Conservation (phyloP, 495 filamentous ascomycete genomes). For the Neurospora intermedia region DNA sequence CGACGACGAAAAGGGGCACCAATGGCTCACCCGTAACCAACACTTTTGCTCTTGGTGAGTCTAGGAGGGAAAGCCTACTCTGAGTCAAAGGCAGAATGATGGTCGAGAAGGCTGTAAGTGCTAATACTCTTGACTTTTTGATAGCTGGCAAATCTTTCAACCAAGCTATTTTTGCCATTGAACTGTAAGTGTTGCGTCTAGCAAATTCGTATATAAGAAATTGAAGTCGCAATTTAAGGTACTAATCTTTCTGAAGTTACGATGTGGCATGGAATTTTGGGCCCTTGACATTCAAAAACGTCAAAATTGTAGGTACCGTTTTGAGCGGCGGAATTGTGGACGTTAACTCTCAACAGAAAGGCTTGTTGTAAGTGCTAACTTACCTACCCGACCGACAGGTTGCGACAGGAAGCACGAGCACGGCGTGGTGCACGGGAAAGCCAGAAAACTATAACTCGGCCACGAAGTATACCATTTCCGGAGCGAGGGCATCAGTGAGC, state of each 20-base stretch:
- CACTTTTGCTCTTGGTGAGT: conserved; percentile 16
- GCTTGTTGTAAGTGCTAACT: neutral
- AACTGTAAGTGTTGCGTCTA: conserved; percentile 14
- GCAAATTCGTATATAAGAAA: no score
- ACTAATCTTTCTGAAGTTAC: conserved; percentile 2
- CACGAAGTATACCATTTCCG: conserved; percentile 21
- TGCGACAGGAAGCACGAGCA: conserved; percentile 11
- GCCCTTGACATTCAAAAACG: conserved; percentile 24
- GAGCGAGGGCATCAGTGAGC: conserved; percentile 20
- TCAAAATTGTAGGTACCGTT: conserved; percentile 26
- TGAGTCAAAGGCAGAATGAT: neutral
- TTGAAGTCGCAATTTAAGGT: neutral
- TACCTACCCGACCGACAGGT: conserved; percentile 6
- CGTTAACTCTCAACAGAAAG: neutral
- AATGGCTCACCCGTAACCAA: conserved; percentile 13
- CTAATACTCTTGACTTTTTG: neutral
- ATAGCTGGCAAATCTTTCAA: conserved; percentile 28
- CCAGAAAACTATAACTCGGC: conserved; percentile 29
- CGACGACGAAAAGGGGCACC: conserved; percentile 10
- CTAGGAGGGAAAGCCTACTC: neutral
- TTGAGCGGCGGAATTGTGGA: neutral
- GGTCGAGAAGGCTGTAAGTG: neutral
- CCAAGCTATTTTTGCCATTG: conserved; percentile 30
- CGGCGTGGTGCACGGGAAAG: conserved; percentile 21
- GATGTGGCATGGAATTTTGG: conserved; percentile 30